Conservation (phyloP, 768 basidiomycete genomes). For the Xanthoconium stramineum region DNA sequence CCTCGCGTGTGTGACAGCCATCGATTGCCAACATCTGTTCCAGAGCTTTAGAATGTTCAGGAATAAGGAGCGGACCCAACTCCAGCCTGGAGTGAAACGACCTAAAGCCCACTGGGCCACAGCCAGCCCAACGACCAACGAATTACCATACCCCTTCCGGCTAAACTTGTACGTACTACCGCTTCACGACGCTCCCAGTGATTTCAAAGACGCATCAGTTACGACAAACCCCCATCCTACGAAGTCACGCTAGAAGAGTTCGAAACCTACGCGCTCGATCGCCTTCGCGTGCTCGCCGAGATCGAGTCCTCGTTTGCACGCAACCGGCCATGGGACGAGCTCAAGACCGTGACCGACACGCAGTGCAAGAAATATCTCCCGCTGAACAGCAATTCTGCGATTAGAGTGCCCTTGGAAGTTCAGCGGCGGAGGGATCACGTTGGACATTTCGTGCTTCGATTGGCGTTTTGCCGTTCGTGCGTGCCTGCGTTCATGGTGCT, state of each 20-base stretch:
- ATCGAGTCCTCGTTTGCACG: slow-evolving; percentile 88
- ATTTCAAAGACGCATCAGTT: slow-evolving; percentile 47
- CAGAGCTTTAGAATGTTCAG: no score
- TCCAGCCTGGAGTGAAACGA: neutral
- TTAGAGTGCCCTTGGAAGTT: slow-evolving; percentile 43
- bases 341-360: slow-evolving; percentile 54
- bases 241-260: slow-evolving; percentile 96
- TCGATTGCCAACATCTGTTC: neutral
- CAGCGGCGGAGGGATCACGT: slow-evolving; percentile 84
- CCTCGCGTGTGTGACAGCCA: slow-evolving; percentile 21
- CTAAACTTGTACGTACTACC: slow-evolving; percentile 70
- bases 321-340: slow-evolving; percentile 77
- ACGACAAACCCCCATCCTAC: slow-evolving; percentile 77
- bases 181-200: neutral
- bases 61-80: slow-evolving; percentile 13
- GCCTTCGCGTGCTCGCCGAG: slow-evolving; percentile 84
- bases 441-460: slow-evolving; percentile 88
- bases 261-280: slow-evolving; percentile 83
- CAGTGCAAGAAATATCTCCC: slow-evolving; percentile 79
- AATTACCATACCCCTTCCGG: slow-evolving; percentile 53
- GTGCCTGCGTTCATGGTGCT: slow-evolving; percentile 31
- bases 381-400: slow-evolving; percentile 55
- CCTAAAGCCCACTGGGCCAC: neutral
- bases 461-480: slow-evolving; percentile 96
- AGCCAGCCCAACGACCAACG: neutral